Evolutionary conservation across 2,329 filamentous ascomycete genomes (phyloP).

Genomic region (Xylariaceae sp.): DNA sequence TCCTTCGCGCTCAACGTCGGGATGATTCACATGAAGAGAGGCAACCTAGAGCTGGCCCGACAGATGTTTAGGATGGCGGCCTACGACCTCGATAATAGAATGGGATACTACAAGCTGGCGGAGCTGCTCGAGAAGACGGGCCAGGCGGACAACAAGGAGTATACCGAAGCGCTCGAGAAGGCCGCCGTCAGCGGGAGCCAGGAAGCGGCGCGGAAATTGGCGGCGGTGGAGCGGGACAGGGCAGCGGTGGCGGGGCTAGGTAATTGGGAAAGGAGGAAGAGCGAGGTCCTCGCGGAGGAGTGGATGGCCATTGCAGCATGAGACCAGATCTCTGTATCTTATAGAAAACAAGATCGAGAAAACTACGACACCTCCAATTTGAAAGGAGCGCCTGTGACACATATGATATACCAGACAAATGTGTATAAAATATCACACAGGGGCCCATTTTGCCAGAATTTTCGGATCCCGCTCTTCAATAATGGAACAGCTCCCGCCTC

Average conservation of each 20-base stretch:
- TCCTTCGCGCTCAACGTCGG: constrained; percentile 31
- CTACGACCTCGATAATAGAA: constrained; percentile 30
- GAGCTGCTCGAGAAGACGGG: constrained; percentile 22
- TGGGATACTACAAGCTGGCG: constrained; percentile 27
- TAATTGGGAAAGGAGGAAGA: constrained; percentile 20
- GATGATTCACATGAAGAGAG: constrained; percentile 22
- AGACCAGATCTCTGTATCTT: no score
- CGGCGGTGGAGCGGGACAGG: constrained; percentile 13
- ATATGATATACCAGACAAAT: no score
- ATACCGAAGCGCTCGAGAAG: constrained; percentile 26
- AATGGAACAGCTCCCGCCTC: no score
- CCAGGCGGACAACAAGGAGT: constrained; percentile 19
- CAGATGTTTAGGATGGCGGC: constrained; percentile 25
- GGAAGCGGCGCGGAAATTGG: constrained; percentile 28
- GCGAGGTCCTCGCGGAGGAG: constrained; percentile 23
- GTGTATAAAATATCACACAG: no score
- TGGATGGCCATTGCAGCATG: constrained; percentile 10
- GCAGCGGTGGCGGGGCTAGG: constrained; percentile 14
- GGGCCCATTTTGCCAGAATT: no score
- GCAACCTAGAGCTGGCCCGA: constrained; percentile 22
- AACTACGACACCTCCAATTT: no score
- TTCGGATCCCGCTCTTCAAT: no score
- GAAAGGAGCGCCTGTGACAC: no score
- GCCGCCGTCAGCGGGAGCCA: constrained; percentile 30
- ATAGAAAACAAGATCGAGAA: no score